Percentiles rank a stretch among this genome's conserved stretches.
These are phyloP conservation scores for Moesziomyces aphidis DNA, from an alignment of 1,284 basidiomycete species.

Conservation along the genomic window DNA sequence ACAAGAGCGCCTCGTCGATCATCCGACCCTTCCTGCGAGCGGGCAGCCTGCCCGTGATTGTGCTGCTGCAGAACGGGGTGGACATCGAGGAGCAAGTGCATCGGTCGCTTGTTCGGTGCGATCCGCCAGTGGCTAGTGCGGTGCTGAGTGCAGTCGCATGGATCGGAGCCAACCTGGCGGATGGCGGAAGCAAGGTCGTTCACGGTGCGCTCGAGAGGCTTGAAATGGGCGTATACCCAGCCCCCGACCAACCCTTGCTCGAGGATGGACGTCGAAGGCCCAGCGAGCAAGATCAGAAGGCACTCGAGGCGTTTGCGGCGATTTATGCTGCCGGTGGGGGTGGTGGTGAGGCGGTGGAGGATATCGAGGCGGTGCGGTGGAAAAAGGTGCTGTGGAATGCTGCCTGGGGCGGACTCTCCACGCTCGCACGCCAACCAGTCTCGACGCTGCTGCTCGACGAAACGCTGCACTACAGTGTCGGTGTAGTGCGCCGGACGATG, in stretches of 20 bases:
- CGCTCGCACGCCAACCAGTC: slow-evolving; percentile 70
- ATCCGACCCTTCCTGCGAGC: slow-evolving; percentile 73
- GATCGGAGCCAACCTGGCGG: slow-evolving; percentile 68
- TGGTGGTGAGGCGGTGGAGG: slow-evolving; percentile 66
- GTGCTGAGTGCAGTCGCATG: slow-evolving; percentile 69
- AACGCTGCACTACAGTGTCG: slow-evolving; percentile 66
- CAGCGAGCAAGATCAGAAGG: slow-evolving; percentile 50
- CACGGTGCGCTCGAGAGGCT: slow-evolving; percentile 58
- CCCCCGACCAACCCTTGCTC: not conserved
- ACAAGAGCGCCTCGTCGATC: slow-evolving; percentile 73
- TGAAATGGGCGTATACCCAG: slow-evolving; percentile 68
- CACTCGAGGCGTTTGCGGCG: slow-evolving; percentile 65
- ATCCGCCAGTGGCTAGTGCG: slow-evolving; percentile 35
- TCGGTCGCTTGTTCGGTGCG: slow-evolving; percentile 69
- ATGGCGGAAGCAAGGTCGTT: slow-evolving; percentile 43
- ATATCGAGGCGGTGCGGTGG: slow-evolving; percentile 71
- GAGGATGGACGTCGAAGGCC: not conserved
- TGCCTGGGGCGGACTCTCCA: slow-evolving; percentile 66
- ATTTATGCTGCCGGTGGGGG: slow-evolving; percentile 69
- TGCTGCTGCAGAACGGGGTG: slow-evolving; percentile 81
- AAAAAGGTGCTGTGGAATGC: slow-evolving; percentile 69
- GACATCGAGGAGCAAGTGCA: slow-evolving; percentile 79
- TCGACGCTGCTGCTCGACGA: slow-evolving; percentile 65
- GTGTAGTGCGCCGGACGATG: slow-evolving; percentile 69
- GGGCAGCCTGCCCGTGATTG: slow-evolving; percentile 72